Percentiles rank a stretch among this genome's conserved stretches.
Evolutionary conservation across 2,329 filamentous ascomycete genomes (phyloP).

Genomic region (Colletotrichum somersetense): DNA sequence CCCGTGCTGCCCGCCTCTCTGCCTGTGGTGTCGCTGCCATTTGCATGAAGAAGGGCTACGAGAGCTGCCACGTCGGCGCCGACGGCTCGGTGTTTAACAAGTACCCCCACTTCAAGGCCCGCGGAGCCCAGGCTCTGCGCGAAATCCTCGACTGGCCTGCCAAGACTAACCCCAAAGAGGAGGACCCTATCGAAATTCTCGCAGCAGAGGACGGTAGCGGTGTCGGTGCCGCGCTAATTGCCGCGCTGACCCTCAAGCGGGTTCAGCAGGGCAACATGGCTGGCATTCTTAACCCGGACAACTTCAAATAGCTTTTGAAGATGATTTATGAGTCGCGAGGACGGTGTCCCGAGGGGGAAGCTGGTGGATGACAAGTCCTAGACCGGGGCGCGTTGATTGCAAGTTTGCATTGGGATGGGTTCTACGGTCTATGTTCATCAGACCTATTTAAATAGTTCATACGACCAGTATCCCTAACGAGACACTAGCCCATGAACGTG

Average conservation of each 20-base stretch:
- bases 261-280: slow-evolving; percentile 73
- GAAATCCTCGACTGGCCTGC: slow-evolving; percentile 96
- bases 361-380: slow-evolving; percentile 29
- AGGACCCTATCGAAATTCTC: slow-evolving; percentile 88
- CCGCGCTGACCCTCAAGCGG: slow-evolving; percentile 75
- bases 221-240: slow-evolving; percentile 97
- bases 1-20: slow-evolving; percentile 91
- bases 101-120: slow-evolving; percentile 97
- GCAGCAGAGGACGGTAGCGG: slow-evolving; percentile 95
- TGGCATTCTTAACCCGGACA: slow-evolving; percentile 74
- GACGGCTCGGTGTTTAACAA: slow-evolving; percentile 99
- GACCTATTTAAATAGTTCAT: slow-evolving; percentile 33
- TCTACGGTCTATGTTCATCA: slow-evolving; percentile 28
- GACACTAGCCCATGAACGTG: slow-evolving; percentile 74
- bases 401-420: slow-evolving; percentile 31
- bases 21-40: slow-evolving; percentile 96
- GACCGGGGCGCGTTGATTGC: slow-evolving; percentile 44
- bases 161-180: slow-evolving; percentile 75
- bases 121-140: slow-evolving; percentile 87
- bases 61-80: slow-evolving; percentile 91
- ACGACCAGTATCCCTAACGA: slow-evolving; percentile 20
- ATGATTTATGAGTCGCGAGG: slow-evolving; percentile 15
- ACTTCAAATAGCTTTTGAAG: slow-evolving; percentile 59
- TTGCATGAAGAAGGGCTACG: slow-evolving; percentile 93
- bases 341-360: slow-evolving; percentile 42